Base-by-base conservation (phyloP, 495 filamentous ascomycete genomes). In the Penicillium silybi region DNA sequence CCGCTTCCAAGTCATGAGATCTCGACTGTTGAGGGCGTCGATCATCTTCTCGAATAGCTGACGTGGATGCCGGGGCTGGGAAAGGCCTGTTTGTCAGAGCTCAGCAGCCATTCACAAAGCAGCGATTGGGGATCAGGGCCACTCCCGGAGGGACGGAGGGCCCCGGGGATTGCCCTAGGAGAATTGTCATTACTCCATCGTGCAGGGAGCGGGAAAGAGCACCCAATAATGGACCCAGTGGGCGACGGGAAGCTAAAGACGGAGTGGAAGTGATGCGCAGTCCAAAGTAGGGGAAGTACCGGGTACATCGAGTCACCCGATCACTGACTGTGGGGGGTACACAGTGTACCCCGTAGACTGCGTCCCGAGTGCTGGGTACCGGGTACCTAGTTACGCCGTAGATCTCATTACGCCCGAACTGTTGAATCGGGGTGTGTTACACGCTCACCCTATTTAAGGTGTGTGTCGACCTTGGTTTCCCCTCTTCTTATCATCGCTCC, bases 241-340 rank as follows among this genome's bases (percentile, higher is more conserved):
- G 29, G 11, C 9, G 8, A 10, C 11, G 29, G 29, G 29, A 10
- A 32, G 22, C 11, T 15, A 10, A 15, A n/a, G 48, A 39, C 3
- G 23, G 42, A 35, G 39, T 32, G 45, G 40, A 17, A 50, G n/a
- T 22, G 48, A 50, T 50, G 39, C 9, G 47, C 16, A 19, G 42
- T 32, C 35, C 17, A 40, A 37, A 2, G 22, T 13, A 56, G 50
- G 44, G 19, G 41, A 52, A 44, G 53, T 59, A 59, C 57, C 26
- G 45, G 35, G 52, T 56, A 52, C 52, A 52, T 50, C 43, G 44
- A 42, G 37, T 39, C 37, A 39, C 37, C 18, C 13, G 37, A 1
- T 19, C 37, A 19, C 1, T 17, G n/a, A n/a, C n/a, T n/a, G n/a
- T 16, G 9, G 37, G 16, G 37, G 37, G 18, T 39, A 39, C 16